Evolutionary conservation across 1,284 basidiomycete genomes (phyloP).

Genomic region (Exobasidium cylindrosporum): DNA sequence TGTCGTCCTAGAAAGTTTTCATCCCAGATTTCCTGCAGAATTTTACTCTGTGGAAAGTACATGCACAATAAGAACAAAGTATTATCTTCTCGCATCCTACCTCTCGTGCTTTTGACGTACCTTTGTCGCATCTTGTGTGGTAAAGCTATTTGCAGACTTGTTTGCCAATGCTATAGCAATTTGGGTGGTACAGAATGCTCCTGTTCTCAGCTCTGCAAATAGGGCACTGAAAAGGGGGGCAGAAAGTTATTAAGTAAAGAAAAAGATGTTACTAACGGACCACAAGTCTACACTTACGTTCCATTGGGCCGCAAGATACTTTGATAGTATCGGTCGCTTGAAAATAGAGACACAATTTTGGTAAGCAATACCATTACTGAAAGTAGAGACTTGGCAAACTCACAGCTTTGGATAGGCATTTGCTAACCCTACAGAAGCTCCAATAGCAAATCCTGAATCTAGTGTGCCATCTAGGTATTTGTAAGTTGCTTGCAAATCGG

Average conservation of each 20-base stretch:
- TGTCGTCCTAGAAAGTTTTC: not conserved
- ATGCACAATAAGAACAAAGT: too few species aligned
- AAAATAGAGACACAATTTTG: too few species aligned
- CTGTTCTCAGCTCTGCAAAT: not conserved
- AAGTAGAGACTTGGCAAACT: too few species aligned
- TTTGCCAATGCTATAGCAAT: not conserved
- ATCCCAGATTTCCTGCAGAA: not conserved
- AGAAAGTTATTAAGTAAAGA: too few species aligned
- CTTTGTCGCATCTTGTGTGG: too few species aligned
- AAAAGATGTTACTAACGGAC: too few species aligned
- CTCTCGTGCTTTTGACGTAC: not conserved
- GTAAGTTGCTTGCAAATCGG: not conserved
- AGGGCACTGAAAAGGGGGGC: too few species aligned
- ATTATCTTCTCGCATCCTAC: too few species aligned
- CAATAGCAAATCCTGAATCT: not conserved
- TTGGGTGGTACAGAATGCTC: not conserved
- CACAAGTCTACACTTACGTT: too few species aligned
- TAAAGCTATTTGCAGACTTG: too few species aligned
- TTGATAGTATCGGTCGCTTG: not conserved
- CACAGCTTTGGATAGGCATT: not conserved
- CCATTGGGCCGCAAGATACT: not conserved
- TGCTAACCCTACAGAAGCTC: not conserved
- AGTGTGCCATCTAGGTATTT: not conserved
- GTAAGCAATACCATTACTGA: too few species aligned
- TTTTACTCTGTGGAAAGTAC: not conserved